These are phyloP conservation scores for Ramichloridium luteum DNA, from an alignment of 2,329 filamentous ascomycete species.

Conservation along the genomic window DNA sequence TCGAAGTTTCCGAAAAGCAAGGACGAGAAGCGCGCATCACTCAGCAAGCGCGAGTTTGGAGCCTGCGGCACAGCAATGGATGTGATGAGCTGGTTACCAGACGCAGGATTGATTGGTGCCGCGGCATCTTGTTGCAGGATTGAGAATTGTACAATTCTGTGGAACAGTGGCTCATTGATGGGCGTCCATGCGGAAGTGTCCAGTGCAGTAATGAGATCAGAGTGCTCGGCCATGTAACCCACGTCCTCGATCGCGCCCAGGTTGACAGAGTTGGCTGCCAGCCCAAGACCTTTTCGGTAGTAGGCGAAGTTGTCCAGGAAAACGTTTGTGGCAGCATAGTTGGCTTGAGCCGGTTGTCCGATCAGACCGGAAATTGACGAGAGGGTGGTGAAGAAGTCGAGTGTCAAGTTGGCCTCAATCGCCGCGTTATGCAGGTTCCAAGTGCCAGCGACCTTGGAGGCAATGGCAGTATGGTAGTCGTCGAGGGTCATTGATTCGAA, in stretches of 20 bases:
- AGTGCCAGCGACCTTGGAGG: conserved; percentile 8
- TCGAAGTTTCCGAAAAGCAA: neutral
- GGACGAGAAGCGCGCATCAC: neutral
- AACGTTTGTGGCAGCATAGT: conserved; percentile 43
- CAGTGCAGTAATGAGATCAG: neutral
- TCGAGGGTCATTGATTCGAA: conserved; percentile 7
- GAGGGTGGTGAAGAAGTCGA: conserved; percentile 39
- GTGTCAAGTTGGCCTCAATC: conserved; percentile 14
- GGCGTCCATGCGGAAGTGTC: neutral
- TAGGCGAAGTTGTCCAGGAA: conserved; percentile 19
- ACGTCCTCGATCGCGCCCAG: conserved; percentile 38
- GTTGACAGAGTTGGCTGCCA: conserved; percentile 39
- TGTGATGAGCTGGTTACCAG: neutral
- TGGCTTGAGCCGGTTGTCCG: conserved; percentile 45
- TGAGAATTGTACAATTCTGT: no score
- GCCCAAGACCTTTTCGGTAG: conserved; percentile 29
- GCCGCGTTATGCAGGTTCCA: conserved; percentile 32
- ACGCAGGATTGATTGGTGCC: neutral
- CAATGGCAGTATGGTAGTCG: neutral
- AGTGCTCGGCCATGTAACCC: conserved; percentile 24
- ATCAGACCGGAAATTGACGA: conserved; percentile 44
- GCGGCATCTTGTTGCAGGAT: no score
- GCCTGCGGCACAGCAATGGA: neutral
- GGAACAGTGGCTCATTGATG: neutral
- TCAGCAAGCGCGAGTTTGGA: neutral